These are phyloP conservation scores for Castanea crenata DNA, from an alignment of 306 rosid species.

Conservation along the genomic window DNA sequence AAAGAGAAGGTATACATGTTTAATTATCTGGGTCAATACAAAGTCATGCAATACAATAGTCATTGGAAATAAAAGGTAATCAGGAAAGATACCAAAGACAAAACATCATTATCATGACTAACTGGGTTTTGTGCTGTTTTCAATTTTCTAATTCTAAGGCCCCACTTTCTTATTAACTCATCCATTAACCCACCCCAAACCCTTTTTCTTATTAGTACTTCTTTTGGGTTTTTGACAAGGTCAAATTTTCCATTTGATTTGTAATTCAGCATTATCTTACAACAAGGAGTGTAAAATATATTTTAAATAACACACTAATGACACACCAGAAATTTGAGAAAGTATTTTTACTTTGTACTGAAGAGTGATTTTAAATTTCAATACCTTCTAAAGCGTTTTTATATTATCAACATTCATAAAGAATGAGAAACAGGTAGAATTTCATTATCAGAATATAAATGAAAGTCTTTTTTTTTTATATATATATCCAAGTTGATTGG, in stretches of 20 bases:
- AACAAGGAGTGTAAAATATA: no score
- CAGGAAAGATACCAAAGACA: conserved; percentile 3
- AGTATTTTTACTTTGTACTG: not conserved
- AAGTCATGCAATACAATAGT: not conserved
- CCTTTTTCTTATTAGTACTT: no score
- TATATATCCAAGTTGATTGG: not conserved
- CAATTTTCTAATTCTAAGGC: conserved; percentile 12
- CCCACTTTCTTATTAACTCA: not conserved
- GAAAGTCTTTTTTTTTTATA: no score
- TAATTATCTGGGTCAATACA: not conserved
- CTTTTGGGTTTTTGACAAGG: not conserved
- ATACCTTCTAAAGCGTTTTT: not conserved
- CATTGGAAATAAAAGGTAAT: not conserved
- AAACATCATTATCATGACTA: conserved; percentile 7
- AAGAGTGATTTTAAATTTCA: not conserved
- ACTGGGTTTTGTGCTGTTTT: conserved; percentile 8
- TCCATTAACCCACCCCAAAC: not conserved
- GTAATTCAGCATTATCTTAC: no score
- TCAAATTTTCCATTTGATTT: not conserved
- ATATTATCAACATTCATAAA: not conserved
- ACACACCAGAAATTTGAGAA: not conserved
- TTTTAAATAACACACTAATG: not conserved
- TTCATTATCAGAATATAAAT: no score
- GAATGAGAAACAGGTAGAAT: not conserved
- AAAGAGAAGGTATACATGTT: not conserved